Percentiles rank a stretch among this genome's conserved stretches.
Conservation (phyloP, 2,329 filamentous ascomycete species). For the Trichophyton schoenleinii region DNA sequence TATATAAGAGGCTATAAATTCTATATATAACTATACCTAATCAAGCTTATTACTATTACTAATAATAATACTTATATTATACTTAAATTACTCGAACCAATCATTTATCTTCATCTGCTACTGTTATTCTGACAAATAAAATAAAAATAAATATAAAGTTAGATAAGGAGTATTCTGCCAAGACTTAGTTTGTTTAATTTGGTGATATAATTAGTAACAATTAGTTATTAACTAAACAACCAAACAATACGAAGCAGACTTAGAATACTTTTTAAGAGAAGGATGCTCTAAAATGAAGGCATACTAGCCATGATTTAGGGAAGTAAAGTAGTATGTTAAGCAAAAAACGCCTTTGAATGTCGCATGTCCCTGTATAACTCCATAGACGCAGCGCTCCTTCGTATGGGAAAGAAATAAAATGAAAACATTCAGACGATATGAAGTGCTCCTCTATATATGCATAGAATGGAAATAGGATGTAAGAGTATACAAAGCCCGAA, state of each 20-base stretch:
- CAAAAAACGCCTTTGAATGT: neutral
- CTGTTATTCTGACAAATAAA: too few species aligned
- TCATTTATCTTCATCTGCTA: too few species aligned
- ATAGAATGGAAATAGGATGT: neutral
- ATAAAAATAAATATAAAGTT: too few species aligned
- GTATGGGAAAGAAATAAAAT: neutral
- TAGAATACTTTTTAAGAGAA: too few species aligned
- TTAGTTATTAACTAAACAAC: neutral
- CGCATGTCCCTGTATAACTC: neutral
- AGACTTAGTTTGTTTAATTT: neutral
- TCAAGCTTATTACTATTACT: too few species aligned
- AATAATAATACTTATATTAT: too few species aligned
- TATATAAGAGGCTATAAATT: too few species aligned
- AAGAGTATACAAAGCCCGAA: constrained; percentile 1
- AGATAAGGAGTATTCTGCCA: neutral
- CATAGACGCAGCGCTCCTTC: neutral
- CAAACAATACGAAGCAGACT: neutral
- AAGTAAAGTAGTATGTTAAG: neutral
- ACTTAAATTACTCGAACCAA: too few species aligned
- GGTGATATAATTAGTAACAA: neutral
- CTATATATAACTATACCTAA: too few species aligned
- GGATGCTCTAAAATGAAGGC: neutral
- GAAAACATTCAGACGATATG: neutral
- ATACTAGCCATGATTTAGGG: neutral
- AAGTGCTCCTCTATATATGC: constrained; percentile 2